Evolutionary conservation across 1,139 yeast species (phyloP).

Genomic region (Debaryomyces subglobosus): DNA sequence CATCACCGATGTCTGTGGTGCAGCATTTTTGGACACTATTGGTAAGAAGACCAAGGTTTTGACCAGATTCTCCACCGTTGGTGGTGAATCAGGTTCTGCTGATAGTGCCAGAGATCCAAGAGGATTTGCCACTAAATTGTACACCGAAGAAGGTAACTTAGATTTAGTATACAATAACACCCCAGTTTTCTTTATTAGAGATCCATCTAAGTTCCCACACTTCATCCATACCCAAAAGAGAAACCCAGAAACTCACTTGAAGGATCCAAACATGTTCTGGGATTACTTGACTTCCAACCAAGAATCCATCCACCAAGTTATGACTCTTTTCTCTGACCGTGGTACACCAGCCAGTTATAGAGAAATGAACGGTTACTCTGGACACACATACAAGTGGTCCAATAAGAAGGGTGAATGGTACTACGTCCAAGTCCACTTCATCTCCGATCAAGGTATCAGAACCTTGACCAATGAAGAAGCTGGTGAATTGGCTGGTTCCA

Average conservation of each 20-base stretch:
- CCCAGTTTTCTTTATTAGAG: constrained; percentile 84
- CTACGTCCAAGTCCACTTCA: constrained; percentile 67
- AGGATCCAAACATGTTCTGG: constrained; percentile 77
- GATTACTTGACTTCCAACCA: constrained; percentile 65
- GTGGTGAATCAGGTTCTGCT: constrained; percentile 84
- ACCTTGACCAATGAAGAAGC: constrained; percentile 63
- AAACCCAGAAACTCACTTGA: constrained; percentile 80
- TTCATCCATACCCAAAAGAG: constrained; percentile 85
- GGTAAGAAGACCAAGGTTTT: constrained; percentile 79
- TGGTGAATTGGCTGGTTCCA: constrained; percentile 55
- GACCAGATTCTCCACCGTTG: constrained; percentile 85
- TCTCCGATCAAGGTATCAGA: constrained; percentile 62
- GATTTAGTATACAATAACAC: constrained; percentile 92
- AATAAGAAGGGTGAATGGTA: constrained; percentile 67
- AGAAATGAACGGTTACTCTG: constrained; percentile 72
- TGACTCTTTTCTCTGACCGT: constrained; percentile 63
- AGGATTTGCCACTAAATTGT: constrained; percentile 81
- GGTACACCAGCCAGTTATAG: constrained; percentile 71
- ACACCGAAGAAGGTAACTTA: constrained; percentile 86
- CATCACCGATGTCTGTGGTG: constrained; percentile 69
- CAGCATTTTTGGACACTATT: constrained; percentile 68
- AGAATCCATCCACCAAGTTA: constrained; percentile 67
- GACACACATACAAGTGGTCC: constrained; percentile 72
- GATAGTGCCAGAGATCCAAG: constrained; percentile 91
- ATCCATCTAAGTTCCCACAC: constrained; percentile 85